Base-by-base conservation (phyloP, 371 early-diverging fungal genomes). In the Thermomucor indicae-seudaticae region DNA sequence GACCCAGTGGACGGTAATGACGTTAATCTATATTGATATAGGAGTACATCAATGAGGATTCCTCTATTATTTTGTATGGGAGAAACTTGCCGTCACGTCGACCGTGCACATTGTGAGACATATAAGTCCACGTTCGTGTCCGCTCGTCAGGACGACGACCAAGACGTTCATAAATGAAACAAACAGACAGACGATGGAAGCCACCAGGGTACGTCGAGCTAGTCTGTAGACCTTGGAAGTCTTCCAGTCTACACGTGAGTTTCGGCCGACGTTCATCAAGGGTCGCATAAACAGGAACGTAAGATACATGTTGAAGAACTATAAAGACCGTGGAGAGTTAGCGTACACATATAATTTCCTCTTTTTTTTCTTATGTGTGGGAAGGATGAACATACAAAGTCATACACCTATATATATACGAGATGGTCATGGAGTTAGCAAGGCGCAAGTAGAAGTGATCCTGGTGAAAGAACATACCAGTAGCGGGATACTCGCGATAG, bases 1-100 rank as follows among this genome's bases (percentile, higher is more conserved):
- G 11, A 80, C 80, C 81, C 81, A 80, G 47, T 81, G 75, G 16
- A 81, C 71, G n/a, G 75, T 65, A 30, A 78, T 61, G 11, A 77
- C 78, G 28, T 81, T 81, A 25, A 78, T 59, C 74, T 74, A 53
- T 19, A 19, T 1, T 17, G 22, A 14, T 14, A 19, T 41, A 29
- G 12, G 17, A 12, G 2, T 42, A 37, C 28, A 29, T 19, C 25
- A 51, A 49, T 12, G 22, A 27, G 8, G 25, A 12, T 19, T 6
- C 3, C 3, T 4, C 4, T 6, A 10, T 20, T 8, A 25, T 5
- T 24, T 23, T 28, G 12, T 19, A 14, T 34, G 17, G 42, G 16
- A 8, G 2, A 35, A 14, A 42, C 57, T 60, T 68, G 70, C 66
- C 1, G 82, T 81, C 16, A 81, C 78, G 58, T 81, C 80, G 4